Evolutionary conservation across 495 filamentous ascomycete species (phyloP).

Genomic region (Penicillium simplicissimum): DNA sequence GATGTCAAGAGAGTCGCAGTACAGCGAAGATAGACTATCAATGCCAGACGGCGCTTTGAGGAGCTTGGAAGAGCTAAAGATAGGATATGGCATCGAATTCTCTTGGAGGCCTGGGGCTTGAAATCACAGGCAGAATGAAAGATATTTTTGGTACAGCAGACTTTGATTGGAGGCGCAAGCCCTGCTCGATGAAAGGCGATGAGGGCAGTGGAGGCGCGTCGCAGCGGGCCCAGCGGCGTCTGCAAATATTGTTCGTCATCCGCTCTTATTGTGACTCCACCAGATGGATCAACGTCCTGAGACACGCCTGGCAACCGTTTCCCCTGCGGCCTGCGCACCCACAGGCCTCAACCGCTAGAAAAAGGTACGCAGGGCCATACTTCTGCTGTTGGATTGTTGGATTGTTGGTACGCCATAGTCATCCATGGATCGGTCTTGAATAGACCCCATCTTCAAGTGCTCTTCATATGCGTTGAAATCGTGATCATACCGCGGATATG

Average conservation of each 20-base stretch:
- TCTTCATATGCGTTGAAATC: neutral
- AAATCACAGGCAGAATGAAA: constrained; percentile 19
- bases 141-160: constrained; percentile 32
- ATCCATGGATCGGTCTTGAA: neutral
- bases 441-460: neutral
- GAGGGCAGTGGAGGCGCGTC: constrained; percentile 17
- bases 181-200: constrained; percentile 17
- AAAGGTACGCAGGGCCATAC: neutral
- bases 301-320: constrained; percentile 12
- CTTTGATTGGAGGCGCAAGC: constrained; percentile 26
- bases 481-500: constrained; percentile 10
- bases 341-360: neutral
- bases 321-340: constrained; percentile 11
- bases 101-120: constrained; percentile 6
- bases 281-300: constrained; percentile 17
- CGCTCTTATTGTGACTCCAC: constrained; percentile 18
- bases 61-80: constrained; percentile 10
- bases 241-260: constrained; percentile 25
- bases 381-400: neutral
- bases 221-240: constrained; percentile 8
- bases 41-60: neutral
- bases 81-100: constrained; percentile 15
- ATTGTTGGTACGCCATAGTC: neutral
- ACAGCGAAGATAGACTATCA: neutral
- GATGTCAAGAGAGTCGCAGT: neutral